These are phyloP conservation scores for Suillus subaureus DNA, from an alignment of 768 basidiomycete genomes.

Conservation along the genomic window DNA sequence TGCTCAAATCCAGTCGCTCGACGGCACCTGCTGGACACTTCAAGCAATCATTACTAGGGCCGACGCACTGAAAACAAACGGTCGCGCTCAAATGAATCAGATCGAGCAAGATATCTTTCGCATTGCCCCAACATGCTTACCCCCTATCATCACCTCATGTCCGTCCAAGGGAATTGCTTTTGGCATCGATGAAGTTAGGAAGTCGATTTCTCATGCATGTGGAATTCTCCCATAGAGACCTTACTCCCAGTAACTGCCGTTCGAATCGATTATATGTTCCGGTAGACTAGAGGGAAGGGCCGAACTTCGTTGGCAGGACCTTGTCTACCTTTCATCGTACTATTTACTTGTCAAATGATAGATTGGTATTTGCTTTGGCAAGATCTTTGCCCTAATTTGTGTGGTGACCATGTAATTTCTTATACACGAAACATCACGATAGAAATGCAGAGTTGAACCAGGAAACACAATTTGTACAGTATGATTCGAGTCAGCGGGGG, in stretches of 20 bases:
- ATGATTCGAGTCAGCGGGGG: no score
- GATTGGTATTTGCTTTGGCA: no score
- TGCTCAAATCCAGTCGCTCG: slow-evolving; percentile 29
- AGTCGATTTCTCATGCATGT: slow-evolving; percentile 64
- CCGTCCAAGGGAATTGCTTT: slow-evolving; percentile 50
- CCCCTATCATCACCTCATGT: slow-evolving; percentile 59
- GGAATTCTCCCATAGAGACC: slow-evolving; percentile 30
- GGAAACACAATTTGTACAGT: no score
- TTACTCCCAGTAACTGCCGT: background rate
- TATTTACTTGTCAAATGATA: no score
- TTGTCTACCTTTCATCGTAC: no score
- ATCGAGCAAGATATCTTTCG: slow-evolving; percentile 57
- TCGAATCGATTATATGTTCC: background rate
- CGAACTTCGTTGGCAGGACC: no score
- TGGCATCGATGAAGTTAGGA: slow-evolving; percentile 59
- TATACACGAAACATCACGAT: no score
- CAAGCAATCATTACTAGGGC: slow-evolving; percentile 77
- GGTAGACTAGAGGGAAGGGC: background rate
- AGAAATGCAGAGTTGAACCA: no score
- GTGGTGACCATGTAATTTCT: no score
- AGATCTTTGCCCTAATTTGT: no score
- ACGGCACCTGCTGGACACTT: slow-evolving; percentile 53
- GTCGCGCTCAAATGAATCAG: slow-evolving; percentile 38
- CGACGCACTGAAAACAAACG: slow-evolving; percentile 48
- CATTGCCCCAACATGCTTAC: slow-evolving; percentile 59